Evolutionary conservation across 768 basidiomycete species (phyloP), one percentile per base, ranked within the genome.

Genomic region (Boletus rubropictus): DNA sequence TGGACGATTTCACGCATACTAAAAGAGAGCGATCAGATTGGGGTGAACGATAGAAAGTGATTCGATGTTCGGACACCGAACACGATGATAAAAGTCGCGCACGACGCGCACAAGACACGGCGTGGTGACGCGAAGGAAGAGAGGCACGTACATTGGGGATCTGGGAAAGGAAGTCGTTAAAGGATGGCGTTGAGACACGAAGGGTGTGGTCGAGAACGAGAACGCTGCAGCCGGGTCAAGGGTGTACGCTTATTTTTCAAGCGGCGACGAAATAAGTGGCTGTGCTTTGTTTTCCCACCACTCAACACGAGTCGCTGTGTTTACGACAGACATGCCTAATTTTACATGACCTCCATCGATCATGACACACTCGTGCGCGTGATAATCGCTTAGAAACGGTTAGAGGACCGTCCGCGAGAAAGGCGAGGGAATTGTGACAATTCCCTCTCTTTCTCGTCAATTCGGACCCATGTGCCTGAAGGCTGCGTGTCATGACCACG

Each of bases 1-100:
- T 98, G 95, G 69, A 98, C 94, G 73, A 98, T 97, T 84, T 98
- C 94, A 78, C 94, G 89, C 89, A 91, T 92, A 78, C 89, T 91
- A 59, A 36, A 64, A 59, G 54, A 50, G 34, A 44, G 50, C 44
- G 62, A 64, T 54, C 59, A 64, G 66, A 44, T 49, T 46, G 46
- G 50, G 41, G 33, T 44, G 45, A 38, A 59, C 51, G 44, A 15
- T 27, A 42, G 39, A 51, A 39, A 43, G 42, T 25, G 42, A 55
- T 51, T 52, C 52, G 42, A 59, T 51, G 52, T 31, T 48, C 44
- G 27, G 36, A 56, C 57, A 52, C 54, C 46, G 48, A 63, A 54
- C 51, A 46, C 53, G 45, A 39, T 11, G 39, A 40, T 15, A 36
- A 47, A 53, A 44, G 44, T 56, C 60, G 56, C 64, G 64, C 51